phyloP scores from a whole-genome alignment of 306 rosid species.

The Heteromeles arbutifolia region DNA sequence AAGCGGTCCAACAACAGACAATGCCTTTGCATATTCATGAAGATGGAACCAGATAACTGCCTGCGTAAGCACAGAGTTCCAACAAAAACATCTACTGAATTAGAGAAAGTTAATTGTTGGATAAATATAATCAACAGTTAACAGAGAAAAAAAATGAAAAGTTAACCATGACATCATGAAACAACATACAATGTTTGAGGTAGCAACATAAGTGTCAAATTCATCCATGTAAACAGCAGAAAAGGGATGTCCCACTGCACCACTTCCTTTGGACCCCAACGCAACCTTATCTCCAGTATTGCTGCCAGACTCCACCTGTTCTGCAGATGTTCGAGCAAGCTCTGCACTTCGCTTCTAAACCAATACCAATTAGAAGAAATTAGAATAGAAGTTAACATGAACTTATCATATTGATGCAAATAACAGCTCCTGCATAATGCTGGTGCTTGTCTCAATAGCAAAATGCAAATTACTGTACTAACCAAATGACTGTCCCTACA shows the following conservation, averaged over 20 bases:
- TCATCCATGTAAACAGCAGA: conserved; percentile 66
- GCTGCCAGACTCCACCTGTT: conserved; percentile 52
- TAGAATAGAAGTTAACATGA: conserved; percentile 15
- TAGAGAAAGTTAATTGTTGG: background rate
- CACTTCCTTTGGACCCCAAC: conserved; percentile 65
- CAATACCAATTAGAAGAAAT: conserved; percentile 20
- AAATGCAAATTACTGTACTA: background rate
- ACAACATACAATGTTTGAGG: conserved; percentile 11
- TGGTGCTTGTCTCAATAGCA: background rate
- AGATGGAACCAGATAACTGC: conserved; percentile 93
- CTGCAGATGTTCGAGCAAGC: conserved; percentile 58
- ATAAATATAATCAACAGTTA: background rate
- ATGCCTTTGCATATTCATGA: conserved; percentile 73
- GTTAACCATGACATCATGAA: background rate
- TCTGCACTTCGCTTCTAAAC: conserved; percentile 66
- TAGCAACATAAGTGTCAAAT: conserved; percentile 68
- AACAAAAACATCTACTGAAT: conserved; percentile 3
- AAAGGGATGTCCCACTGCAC: conserved; percentile 32
- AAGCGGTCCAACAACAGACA: conserved; percentile 75
- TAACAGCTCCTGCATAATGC: conserved; percentile 3
- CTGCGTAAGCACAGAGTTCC: conserved; percentile 27
- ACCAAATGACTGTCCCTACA: background rate
- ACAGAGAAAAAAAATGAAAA: background rate
- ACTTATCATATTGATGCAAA: background rate
- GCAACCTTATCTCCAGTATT: conserved; percentile 53